These are phyloP conservation scores for Lodderomyces beijingensis DNA, from an alignment of 1,139 yeast species.

Conservation along the genomic window DNA sequence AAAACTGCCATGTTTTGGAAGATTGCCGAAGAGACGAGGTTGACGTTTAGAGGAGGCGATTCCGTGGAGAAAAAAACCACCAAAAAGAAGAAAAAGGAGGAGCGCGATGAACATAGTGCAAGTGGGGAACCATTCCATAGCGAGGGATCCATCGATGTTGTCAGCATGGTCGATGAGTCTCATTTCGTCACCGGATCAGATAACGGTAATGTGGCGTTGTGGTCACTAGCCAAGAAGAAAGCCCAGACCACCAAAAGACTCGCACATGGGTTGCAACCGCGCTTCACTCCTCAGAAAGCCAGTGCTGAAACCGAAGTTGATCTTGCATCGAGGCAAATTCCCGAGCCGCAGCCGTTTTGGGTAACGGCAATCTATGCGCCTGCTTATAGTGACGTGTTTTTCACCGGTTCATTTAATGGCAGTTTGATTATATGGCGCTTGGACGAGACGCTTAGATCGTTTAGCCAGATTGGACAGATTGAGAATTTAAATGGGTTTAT, in stretches of 20 bases:
- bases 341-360: conserved; percentile 75
- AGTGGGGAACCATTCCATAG: conserved; percentile 37
- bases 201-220: conserved; percentile 80
- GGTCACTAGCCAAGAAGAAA: conserved; percentile 90
- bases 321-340: conserved; percentile 48
- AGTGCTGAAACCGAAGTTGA: conserved; percentile 61
- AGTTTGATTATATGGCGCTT: conserved; percentile 72
- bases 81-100: conserved; percentile 29
- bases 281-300: conserved; percentile 42
- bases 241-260: conserved; percentile 65
- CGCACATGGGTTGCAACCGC: conserved; percentile 75
- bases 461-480: conserved; percentile 51
- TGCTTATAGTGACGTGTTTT: conserved; percentile 84
- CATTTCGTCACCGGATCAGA: conserved; percentile 94
- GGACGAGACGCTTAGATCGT: conserved; percentile 52
- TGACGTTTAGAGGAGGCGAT: conserved; percentile 93
- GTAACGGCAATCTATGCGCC: conserved; percentile 77
- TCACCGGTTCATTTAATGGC: conserved; percentile 90
- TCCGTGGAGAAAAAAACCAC: conserved; percentile 37
- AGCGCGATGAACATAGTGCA: conserved; percentile 8
- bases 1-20: conserved; percentile 96
- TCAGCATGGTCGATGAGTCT: conserved; percentile 86
- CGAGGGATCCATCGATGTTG: conserved; percentile 91
- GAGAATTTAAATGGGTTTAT: conserved; percentile 68
- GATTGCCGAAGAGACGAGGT: conserved; percentile 87